A percentile compares a stretch with the other conserved stretches of the same genome.
These are phyloP conservation scores for Delphinella strobiligena DNA, from an alignment of 2,329 filamentous ascomycete genomes.

Conservation along the genomic window DNA sequence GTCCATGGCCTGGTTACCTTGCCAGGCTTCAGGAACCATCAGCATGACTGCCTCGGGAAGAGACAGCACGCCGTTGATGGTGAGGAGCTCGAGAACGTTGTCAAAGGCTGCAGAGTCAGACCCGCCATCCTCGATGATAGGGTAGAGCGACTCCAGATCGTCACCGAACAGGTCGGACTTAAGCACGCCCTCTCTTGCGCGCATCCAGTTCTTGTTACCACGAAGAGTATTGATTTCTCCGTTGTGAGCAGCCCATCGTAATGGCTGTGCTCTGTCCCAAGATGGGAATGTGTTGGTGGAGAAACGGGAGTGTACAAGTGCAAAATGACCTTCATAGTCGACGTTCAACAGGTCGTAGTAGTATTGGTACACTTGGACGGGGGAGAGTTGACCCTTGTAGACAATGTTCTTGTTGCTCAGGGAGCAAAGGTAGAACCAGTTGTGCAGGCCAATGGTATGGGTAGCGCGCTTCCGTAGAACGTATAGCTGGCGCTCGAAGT, in stretches of 20 bases:
- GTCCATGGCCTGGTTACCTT: conserved; percentile 85
- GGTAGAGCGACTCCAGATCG: conserved; percentile 80
- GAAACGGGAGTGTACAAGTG: conserved; percentile 91
- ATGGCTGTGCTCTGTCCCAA: conserved; percentile 92
- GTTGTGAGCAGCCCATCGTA: conserved; percentile 96
- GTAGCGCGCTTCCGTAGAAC: conserved; percentile 89
- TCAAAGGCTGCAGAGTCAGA: conserved; percentile 96
- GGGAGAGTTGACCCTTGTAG: conserved; percentile 93
- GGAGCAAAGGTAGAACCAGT: conserved; percentile 98
- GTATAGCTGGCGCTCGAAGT: conserved; percentile 89
- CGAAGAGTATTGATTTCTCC: conserved; percentile 96
- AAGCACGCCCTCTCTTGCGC: conserved; percentile 87
- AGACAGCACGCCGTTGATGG: conserved; percentile 91
- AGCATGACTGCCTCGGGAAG: conserved; percentile 95
- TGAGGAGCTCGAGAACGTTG: conserved; percentile 86
- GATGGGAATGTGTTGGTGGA: conserved; percentile 98
- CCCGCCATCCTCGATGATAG: conserved; percentile 90
- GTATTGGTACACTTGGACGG: conserved; percentile 93
- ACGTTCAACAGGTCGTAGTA: conserved; percentile 95
- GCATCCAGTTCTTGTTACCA: conserved; percentile 99
- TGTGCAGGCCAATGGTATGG: conserved; percentile 86
- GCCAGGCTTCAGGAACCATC: conserved; percentile 97
- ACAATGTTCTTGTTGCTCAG: conserved; percentile 97
- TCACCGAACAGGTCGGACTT: conserved; percentile 86
- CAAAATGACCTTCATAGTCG: conserved; percentile 95